Percentiles rank a stretch among this genome's conserved stretches.
These are phyloP conservation scores for Megacollybia platyphylla DNA, from an alignment of 1,284 basidiomycete genomes.

Conservation along the genomic window DNA sequence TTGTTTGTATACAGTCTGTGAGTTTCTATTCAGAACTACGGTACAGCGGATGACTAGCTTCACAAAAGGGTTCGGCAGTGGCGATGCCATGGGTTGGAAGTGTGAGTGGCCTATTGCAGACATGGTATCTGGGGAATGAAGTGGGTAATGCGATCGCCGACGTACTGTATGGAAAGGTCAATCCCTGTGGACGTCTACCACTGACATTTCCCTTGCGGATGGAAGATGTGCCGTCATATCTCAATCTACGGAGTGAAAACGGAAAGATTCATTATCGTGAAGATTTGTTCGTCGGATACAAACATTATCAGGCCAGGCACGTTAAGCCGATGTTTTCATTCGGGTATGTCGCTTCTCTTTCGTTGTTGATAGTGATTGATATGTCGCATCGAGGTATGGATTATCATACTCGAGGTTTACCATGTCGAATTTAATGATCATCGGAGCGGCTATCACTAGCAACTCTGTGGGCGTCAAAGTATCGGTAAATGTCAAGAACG, in stretches of 20 bases:
- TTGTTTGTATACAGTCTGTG: conserved; percentile 60
- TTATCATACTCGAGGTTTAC: conserved; percentile 64
- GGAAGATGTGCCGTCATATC: conserved; percentile 54
- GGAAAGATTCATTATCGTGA: conserved; percentile 56
- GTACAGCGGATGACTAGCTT: neutral
- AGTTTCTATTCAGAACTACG: conserved; percentile 12
- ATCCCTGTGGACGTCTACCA: conserved; percentile 60
- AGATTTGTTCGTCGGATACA: conserved; percentile 64
- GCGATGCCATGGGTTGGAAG: conserved; percentile 53
- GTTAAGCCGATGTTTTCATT: conserved; percentile 57
- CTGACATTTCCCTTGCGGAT: conserved; percentile 51
- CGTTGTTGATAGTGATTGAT: neutral
- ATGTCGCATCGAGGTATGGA: conserved; percentile 31
- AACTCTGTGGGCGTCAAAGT: conserved; percentile 23
- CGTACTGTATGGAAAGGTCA: conserved; percentile 59
- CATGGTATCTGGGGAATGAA: conserved; percentile 71
- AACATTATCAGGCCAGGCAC: conserved; percentile 46
- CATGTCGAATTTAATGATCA: conserved; percentile 28
- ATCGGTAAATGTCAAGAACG: conserved; percentile 41
- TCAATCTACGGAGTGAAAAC: conserved; percentile 47
- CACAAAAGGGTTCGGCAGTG: conserved; percentile 43
- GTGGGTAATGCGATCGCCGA: conserved; percentile 64
- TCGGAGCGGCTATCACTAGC: conserved; percentile 13
- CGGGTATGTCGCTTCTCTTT: conserved; percentile 28
- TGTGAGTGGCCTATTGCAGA: conserved; percentile 40